phyloP scores from a whole-genome alignment of 306 rosid species.

The Quercus ilex region DNA sequence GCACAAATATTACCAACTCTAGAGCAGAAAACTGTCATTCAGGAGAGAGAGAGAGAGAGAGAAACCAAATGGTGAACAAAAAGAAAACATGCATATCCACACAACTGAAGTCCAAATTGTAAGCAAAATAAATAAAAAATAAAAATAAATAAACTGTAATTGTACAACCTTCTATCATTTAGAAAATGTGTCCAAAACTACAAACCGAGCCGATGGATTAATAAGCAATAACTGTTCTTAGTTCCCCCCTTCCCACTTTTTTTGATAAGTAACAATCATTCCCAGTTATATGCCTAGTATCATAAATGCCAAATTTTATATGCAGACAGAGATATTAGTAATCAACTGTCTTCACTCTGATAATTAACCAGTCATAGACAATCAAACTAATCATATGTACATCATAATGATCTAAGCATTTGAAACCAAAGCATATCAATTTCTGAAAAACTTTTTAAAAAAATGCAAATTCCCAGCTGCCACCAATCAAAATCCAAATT shows the following conservation, averaged over 20 bases:
- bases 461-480: background rate
- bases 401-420: background rate
- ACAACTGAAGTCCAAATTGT: background rate
- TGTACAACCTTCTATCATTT: background rate
- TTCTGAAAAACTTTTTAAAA: background rate
- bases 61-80: background rate
- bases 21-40: too few species aligned
- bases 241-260: too few species aligned
- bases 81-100: background rate
- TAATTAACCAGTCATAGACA: background rate
- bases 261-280: background rate
- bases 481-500: background rate
- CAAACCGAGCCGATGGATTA: too few species aligned
- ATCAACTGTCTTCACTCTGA: background rate
- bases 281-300: background rate
- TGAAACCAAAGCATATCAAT: background rate
- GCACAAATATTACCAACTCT: too few species aligned
- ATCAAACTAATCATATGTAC: too few species aligned
- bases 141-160: background rate
- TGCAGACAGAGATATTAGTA: background rate
- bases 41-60: background rate
- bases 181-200: background rate
- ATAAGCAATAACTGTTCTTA: too few species aligned
- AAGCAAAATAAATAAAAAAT: background rate
- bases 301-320: background rate